Evolutionary conservation across 2,329 filamentous ascomycete genomes (phyloP).

Genomic region (Colletotrichum sp.): DNA sequence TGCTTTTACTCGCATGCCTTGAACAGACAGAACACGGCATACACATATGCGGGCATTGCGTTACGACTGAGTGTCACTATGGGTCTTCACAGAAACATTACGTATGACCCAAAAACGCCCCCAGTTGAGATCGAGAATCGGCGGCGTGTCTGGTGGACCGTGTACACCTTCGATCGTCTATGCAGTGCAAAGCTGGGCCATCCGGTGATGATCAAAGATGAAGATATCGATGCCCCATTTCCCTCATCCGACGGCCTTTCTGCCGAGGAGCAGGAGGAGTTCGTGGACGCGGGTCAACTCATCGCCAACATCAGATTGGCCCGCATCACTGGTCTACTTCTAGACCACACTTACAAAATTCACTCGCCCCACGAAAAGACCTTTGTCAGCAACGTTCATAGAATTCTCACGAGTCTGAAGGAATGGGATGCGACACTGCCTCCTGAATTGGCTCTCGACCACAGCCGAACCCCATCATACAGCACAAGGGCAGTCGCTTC

Average conservation of each 20-base stretch:
- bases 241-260: slow-evolving; percentile 31
- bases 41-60: slow-evolving; percentile 35
- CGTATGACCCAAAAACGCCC: slow-evolving; percentile 24
- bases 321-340: slow-evolving; percentile 27
- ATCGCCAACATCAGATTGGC: slow-evolving; percentile 31
- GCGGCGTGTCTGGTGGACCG: slow-evolving; percentile 39
- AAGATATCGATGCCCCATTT: slow-evolving; percentile 36
- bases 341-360: background rate
- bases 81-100: slow-evolving; percentile 42
- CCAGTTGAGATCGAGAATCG: slow-evolving; percentile 46
- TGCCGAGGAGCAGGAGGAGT: slow-evolving; percentile 28
- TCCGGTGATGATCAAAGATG: slow-evolving; percentile 30
- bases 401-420: background rate
- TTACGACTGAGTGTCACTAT: slow-evolving; percentile 45
- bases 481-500: slow-evolving; percentile 32
- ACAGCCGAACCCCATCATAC: background rate
- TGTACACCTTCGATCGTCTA: slow-evolving; percentile 37
- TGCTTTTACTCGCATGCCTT: slow-evolving; percentile 37
- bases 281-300: slow-evolving; percentile 29
- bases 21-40: slow-evolving; percentile 36
- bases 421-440: background rate
- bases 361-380: background rate
- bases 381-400: background rate
- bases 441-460: background rate
- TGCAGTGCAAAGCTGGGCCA: slow-evolving; percentile 34